Conservation (phyloP, 306 rosid species). For the Purshia tridentata region DNA sequence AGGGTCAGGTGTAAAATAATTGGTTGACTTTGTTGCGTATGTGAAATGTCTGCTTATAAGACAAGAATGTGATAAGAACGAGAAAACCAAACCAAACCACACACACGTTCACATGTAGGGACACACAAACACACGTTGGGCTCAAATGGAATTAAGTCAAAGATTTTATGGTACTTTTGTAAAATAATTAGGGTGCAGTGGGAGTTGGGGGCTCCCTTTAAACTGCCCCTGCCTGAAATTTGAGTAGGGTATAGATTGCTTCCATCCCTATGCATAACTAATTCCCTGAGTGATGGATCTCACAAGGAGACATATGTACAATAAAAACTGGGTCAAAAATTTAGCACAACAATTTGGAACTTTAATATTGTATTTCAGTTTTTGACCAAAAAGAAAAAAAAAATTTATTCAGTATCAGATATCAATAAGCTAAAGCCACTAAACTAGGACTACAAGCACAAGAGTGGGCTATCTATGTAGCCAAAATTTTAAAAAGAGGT, state of each 20-base stretch:
- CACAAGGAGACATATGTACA: background rate
- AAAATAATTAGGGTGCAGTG: background rate
- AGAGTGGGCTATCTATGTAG: background rate
- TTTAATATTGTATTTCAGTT: background rate
- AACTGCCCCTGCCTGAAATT: background rate
- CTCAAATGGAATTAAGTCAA: background rate
- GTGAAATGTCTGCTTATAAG: background rate
- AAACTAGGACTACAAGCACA: background rate
- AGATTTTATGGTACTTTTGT: background rate
- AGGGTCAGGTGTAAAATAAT: background rate
- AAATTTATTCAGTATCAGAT: too few relatives aligned
- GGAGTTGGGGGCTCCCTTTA: background rate
- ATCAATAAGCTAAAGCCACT: too few relatives aligned
- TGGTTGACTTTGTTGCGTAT: slow-evolving; percentile 3
- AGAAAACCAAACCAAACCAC: background rate
- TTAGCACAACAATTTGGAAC: too few relatives aligned
- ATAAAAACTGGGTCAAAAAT: background rate
- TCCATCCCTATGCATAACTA: background rate
- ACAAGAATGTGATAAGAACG: background rate
- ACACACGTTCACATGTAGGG: background rate
- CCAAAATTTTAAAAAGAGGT: background rate
- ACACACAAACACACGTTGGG: background rate
- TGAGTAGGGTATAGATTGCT: background rate
- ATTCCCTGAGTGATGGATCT: background rate
- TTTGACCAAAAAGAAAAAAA: background rate